Conservation (phyloP, 108 stramenopile species). For the Fistulifera pelliculosa region DNA sequence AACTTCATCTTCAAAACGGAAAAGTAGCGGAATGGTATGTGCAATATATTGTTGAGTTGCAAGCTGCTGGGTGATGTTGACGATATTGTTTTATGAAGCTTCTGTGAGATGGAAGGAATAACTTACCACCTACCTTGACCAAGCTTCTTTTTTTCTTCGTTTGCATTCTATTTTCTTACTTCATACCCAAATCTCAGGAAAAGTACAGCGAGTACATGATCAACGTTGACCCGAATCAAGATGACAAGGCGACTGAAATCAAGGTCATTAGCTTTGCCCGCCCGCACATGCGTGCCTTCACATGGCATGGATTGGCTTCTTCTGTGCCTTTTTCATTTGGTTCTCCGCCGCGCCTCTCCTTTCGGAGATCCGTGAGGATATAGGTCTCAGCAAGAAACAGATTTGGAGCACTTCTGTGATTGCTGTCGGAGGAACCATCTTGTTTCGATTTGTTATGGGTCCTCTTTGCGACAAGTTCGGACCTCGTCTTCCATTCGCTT, state of each 20-base stretch:
- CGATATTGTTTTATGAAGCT: too few species aligned
- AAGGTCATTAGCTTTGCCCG: constrained; percentile 44
- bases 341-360: constrained; percentile 85
- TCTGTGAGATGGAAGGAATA: too few species aligned
- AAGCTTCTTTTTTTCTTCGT: too few species aligned
- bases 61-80: too few species aligned
- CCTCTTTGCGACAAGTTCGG: constrained; percentile 75
- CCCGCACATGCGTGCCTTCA: constrained; percentile 83
- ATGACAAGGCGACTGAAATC: constrained; percentile 64
- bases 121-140: too few species aligned
- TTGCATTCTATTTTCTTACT: too few species aligned
- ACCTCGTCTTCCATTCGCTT: constrained; percentile 58
- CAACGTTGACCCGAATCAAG: constrained; percentile 41
- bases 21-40: too few species aligned
- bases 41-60: too few species aligned
- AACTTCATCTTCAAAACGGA: too few species aligned
- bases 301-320: constrained; percentile 66
- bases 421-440: constrained; percentile 57
- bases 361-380: constrained; percentile 44
- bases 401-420: constrained; percentile 77
- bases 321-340: constrained; percentile 81
- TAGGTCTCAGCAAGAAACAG: constrained; percentile 58
- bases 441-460: constrained; percentile 65
- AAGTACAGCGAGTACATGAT: constrained; percentile 52
- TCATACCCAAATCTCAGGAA: constrained; percentile 44